These are phyloP conservation scores for Sugiyamaella pinicola DNA, from an alignment of 1,139 yeast species.

Conservation along the genomic window DNA sequence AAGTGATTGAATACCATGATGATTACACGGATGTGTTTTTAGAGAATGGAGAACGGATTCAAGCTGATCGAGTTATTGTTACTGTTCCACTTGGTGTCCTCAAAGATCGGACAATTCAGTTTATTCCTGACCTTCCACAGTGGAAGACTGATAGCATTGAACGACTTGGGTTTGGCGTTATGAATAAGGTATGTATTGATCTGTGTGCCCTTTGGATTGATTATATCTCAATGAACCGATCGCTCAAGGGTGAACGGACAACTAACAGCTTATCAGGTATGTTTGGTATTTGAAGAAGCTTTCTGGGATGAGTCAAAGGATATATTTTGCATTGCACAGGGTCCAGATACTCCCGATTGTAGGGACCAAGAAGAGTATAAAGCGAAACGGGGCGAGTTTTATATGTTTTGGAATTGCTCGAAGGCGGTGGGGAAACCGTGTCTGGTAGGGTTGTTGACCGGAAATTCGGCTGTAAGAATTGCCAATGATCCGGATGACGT, in stretches of 20 bases:
- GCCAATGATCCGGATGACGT: constrained; percentile 41
- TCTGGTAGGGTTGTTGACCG: constrained; percentile 46
- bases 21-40: constrained; percentile 41
- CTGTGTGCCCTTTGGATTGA: too few relatives aligned
- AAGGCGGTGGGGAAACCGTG: constrained; percentile 44
- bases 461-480: constrained; percentile 44
- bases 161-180: constrained; percentile 46
- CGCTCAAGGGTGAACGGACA: too few relatives aligned
- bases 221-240: too few relatives aligned
- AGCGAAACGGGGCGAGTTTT: constrained; percentile 43
- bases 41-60: constrained; percentile 45
- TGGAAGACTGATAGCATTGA: constrained; percentile 47
- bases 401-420: constrained; percentile 46
- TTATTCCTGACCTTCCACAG: constrained; percentile 48
- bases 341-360: constrained; percentile 26
- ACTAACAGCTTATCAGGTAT: constrained; percentile 31
- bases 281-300: constrained; percentile 43
- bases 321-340: constrained; percentile 42
- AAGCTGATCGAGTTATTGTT: constrained; percentile 46
- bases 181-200: constrained; percentile 46
- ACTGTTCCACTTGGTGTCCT: constrained; percentile 49
- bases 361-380: constrained; percentile 32
- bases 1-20: constrained; percentile 43
- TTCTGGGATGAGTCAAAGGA: constrained; percentile 47
- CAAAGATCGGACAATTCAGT: constrained; percentile 45